Evolutionary conservation across 371 early-diverging fungal genomes (phyloP).

Genomic region (Mucor indicus): DNA sequence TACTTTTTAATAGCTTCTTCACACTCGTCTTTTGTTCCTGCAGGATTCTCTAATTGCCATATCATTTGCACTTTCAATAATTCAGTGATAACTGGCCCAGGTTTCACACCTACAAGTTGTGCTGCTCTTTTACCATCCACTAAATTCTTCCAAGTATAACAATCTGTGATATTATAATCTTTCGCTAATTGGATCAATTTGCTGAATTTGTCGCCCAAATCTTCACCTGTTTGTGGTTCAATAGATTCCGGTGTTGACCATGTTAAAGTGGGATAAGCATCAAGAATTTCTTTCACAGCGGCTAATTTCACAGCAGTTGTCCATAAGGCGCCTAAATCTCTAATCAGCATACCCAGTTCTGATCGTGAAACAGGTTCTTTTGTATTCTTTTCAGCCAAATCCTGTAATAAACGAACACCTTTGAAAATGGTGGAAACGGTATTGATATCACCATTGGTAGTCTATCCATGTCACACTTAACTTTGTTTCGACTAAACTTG

Average conservation of each 20-base stretch:
- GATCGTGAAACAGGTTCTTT: conserved; percentile 18
- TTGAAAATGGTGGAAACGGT: conserved; percentile 43
- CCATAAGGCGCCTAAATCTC: conserved; percentile 62
- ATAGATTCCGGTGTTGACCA: conserved; percentile 17
- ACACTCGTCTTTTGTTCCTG: conserved; percentile 61
- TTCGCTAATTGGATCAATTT: conserved; percentile 30
- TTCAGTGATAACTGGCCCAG: conserved; percentile 60
- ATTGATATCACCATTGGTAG: conserved; percentile 40
- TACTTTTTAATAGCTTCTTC: conserved; percentile 31
- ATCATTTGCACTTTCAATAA: conserved; percentile 60
- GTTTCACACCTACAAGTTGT: conserved; percentile 54
- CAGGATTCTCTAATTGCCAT: conserved; percentile 74
- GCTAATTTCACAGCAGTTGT: conserved; percentile 57
- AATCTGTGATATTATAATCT: conserved; percentile 48
- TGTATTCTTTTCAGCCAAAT: conserved; percentile 21
- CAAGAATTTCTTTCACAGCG: conserved; percentile 49
- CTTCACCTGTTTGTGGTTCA: background rate
- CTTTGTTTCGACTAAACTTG: too few species aligned
- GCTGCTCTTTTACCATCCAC: conserved; percentile 68
- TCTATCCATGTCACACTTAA: too few species aligned
- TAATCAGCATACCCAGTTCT: conserved; percentile 51
- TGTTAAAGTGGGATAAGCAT: conserved; percentile 5
- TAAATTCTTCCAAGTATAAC: conserved; percentile 58
- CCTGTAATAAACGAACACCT: conserved; percentile 21
- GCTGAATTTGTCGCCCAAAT: conserved; percentile 31